phyloP scores from a whole-genome alignment of 164 flowering plant species.

The Hamamelis virginiana region DNA sequence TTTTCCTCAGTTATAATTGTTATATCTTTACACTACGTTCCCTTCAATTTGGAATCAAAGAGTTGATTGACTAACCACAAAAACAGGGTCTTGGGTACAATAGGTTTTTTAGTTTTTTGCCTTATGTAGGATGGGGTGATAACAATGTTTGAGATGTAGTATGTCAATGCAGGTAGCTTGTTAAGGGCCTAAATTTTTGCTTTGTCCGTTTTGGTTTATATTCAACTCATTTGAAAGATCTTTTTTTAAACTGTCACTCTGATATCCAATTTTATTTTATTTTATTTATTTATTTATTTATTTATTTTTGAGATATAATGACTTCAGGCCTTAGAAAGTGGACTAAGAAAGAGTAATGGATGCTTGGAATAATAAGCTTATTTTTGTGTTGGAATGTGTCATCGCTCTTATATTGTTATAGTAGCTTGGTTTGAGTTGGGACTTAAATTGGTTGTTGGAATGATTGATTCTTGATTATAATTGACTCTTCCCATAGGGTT shows the following conservation, averaged over 20 bases:
- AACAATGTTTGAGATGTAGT: not conserved
- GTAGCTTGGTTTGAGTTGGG: no score
- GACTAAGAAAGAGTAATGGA: not conserved
- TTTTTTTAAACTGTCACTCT: no score
- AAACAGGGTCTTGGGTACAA: not conserved
- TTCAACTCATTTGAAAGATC: not conserved
- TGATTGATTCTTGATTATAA: no score
- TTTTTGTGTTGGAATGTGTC: not conserved
- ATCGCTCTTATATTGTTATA: not conserved
- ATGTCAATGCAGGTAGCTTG: not conserved
- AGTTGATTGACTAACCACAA: not conserved
- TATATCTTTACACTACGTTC: not conserved
- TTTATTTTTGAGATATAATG: not conserved
- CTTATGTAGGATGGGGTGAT: not conserved
- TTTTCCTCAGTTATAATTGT: not conserved
- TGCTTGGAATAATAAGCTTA: not conserved
- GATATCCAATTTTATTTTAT: no score
- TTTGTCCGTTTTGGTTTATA: not conserved
- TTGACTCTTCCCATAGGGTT: no score
- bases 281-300: no score
- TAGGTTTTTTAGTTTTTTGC: not conserved
- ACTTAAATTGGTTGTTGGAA: no score
- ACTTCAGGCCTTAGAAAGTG: not conserved
- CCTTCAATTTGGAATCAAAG: not conserved
- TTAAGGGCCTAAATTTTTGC: no score